Evolutionary conservation across 2,329 filamentous ascomycete genomes (phyloP).

Genomic region (Hypocreales sp.): DNA sequence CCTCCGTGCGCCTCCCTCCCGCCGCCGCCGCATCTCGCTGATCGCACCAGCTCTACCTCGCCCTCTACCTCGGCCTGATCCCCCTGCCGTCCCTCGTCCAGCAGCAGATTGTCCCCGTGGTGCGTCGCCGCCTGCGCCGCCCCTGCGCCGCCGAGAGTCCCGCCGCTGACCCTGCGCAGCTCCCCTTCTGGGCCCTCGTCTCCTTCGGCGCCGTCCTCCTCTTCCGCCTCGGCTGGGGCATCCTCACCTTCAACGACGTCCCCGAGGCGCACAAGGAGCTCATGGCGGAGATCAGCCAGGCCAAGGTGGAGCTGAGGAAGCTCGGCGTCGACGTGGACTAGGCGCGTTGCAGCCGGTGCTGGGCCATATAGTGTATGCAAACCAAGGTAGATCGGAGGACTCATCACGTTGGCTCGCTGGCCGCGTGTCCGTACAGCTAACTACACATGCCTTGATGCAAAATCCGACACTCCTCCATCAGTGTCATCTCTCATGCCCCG

Average conservation of each 20-base stretch:
- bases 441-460: no score
- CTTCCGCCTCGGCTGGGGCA: constrained; percentile 79
- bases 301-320: constrained; percentile 55
- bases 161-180: no score
- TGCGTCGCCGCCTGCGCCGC: constrained; percentile 26
- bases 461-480: not conserved
- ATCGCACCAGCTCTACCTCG: constrained; percentile 69
- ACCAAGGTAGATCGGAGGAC: no score
- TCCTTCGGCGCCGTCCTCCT: constrained; percentile 86
- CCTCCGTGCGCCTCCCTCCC: constrained; percentile 48
- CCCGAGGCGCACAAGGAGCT: constrained; percentile 82
- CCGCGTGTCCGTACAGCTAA: no score
- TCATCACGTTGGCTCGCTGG: no score
- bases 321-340: constrained; percentile 68
- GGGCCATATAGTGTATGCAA: no score
- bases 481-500: constrained; percentile 5
- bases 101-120: constrained; percentile 75
- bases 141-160: no score
- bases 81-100: constrained; percentile 67
- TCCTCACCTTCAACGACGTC: constrained; percentile 93
- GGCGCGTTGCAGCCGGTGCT: not conserved
- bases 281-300: constrained; percentile 67
- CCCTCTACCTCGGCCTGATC: constrained; percentile 69
- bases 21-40: constrained; percentile 6
- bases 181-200: constrained; percentile 86